These are phyloP conservation scores for Kockiozyma suomiensis DNA, from an alignment of 805 yeast species.

Conservation along the genomic window DNA sequence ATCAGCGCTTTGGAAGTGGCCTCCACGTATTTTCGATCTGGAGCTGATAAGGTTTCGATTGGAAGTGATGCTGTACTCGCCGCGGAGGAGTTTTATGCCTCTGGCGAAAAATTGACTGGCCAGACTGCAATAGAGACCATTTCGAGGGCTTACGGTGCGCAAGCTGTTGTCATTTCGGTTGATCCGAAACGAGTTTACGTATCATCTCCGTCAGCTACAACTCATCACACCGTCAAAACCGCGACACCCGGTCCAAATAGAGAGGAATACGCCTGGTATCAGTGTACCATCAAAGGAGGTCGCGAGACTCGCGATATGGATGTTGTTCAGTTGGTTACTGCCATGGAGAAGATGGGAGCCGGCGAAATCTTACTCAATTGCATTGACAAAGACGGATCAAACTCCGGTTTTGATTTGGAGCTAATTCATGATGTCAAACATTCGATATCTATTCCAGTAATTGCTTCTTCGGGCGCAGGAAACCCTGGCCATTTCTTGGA, in stretches of 20 bases:
- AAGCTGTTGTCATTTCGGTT: constrained; percentile 97
- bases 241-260: constrained; percentile 79
- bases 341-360: constrained; percentile 92
- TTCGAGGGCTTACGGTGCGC: constrained; percentile 88
- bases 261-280: constrained; percentile 87
- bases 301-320: constrained; percentile 88
- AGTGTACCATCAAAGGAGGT: constrained; percentile 96
- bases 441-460: constrained; percentile 85
- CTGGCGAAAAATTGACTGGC: constrained; percentile 64
- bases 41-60: constrained; percentile 97
- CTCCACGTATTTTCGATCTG: constrained; percentile 85
- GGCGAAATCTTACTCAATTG: constrained; percentile 94
- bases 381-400: constrained; percentile 96
- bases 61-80: constrained; percentile 97
- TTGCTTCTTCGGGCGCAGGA: constrained; percentile 98
- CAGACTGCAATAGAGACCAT: constrained; percentile 90
- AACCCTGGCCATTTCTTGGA: constrained; percentile 86
- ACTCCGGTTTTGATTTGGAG: constrained; percentile 90
- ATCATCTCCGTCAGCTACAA: constrained; percentile 57
- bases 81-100: constrained; percentile 76
- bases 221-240: constrained; percentile 67
- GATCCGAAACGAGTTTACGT: constrained; percentile 92
- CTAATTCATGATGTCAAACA: constrained; percentile 74
- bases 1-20: constrained; percentile 92
- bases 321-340: constrained; percentile 82